Evolutionary conservation across 768 basidiomycete species (phyloP), one percentile per base, ranked within the genome.

Genomic region (Podaxis mareebaensis): DNA sequence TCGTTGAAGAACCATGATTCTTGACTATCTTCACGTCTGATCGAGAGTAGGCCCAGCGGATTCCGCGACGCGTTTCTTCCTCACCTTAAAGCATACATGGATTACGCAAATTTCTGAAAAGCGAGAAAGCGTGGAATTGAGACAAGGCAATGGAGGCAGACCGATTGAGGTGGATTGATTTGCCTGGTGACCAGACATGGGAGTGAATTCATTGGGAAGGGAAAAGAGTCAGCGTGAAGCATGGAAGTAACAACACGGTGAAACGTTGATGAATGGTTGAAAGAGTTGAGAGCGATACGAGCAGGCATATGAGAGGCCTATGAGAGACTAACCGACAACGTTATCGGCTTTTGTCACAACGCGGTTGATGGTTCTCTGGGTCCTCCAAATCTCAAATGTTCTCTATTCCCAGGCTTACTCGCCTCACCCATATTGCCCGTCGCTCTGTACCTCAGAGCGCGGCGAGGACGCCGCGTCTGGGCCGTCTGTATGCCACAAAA

Each of bases 371-470:
- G 7, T 17, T 46, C 44, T 46, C 26, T 24, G 49, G 15, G 22
- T 11, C 2, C 20, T 5, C 26, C 17, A 38, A 46, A 3, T 15
- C 53, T 10, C 20, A 26, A 46, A 72, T 63, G 59, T 66, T 60
- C 60, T 60, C 22, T 46, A 68, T 70, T 33, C 67, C 53, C 61
- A 57, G 46, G 20, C 1, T 51, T 46, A n/a, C 44, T 13, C 54
- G 46, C 61, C 13, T 44, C 58, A 1, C 36, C 5, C 30, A 15
- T 15, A 28, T 52, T 46, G 30, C 52, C 39, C 61, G 24, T 53
- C 46, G 65, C 4, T 40, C 22, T 12, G 26, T 20, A 22, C 51
- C 48, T 51, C 61, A 40, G 28, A 38, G 49, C 20, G 55, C 44
- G 24, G 12, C 42, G 24, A 39, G 40, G 40, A 20, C 10, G 24